phyloP scores from a whole-genome alignment of 441 rosid genomes.

The Aleurites moluccanus region DNA sequence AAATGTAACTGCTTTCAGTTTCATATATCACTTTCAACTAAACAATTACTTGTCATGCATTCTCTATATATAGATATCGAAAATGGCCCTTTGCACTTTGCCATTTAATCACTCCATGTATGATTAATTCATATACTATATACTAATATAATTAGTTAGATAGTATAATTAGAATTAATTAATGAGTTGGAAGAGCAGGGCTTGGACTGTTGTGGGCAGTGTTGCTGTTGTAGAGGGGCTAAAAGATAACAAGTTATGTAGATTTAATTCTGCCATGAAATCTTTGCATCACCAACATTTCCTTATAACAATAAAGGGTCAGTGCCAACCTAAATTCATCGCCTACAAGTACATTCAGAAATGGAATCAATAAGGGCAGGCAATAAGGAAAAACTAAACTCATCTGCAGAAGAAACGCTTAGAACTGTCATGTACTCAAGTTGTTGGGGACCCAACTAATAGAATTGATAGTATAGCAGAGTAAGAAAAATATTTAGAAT shows the following conservation, averaged over 20 bases:
- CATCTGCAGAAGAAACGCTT: slow-evolving; percentile 30
- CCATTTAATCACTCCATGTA: background rate
- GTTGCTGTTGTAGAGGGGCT: background rate
- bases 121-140: no score
- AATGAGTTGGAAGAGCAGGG: background rate
- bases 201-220: background rate
- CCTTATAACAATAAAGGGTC: slow-evolving; percentile 9
- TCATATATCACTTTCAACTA: background rate
- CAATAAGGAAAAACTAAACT: slow-evolving; percentile 5
- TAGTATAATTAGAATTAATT: background rate
- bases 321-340: no score
- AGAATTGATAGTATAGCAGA: no score
- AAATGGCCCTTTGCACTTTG: background rate
- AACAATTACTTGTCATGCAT: background rate
- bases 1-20: background rate
- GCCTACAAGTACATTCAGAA: slow-evolving; percentile 13
- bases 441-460: slow-evolving; percentile 35
- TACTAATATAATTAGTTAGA: no score
- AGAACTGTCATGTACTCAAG: slow-evolving; percentile 35
- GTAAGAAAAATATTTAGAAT: no score
- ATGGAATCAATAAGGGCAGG: slow-evolving; percentile 3
- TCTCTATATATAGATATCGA: background rate
- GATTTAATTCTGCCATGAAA: slow-evolving; percentile 11
- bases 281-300: slow-evolving; percentile 21
- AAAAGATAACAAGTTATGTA: background rate